Evolutionary conservation across 2,329 filamentous ascomycete genomes (phyloP).

Genomic region (Dactylellina haptotyla): DNA sequence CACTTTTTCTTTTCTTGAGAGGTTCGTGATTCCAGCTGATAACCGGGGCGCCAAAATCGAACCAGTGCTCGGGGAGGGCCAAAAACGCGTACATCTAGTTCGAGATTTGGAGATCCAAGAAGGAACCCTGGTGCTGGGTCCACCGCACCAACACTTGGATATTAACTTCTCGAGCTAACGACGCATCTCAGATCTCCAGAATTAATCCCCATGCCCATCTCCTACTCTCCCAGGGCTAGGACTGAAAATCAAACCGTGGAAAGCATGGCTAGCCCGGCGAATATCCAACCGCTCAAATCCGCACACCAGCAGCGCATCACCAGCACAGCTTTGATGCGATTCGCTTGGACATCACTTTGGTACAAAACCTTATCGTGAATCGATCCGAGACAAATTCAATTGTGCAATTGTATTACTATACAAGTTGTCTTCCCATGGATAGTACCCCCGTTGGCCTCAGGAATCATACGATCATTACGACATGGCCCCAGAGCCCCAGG

Average conservation of each 20-base stretch:
- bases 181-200: neutral
- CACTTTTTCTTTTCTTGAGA: neutral
- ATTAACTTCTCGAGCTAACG: neutral
- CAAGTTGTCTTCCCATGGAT: neutral
- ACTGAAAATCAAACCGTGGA: too few species aligned
- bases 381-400: too few species aligned
- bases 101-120: neutral
- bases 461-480: too few species aligned
- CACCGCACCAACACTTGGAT: neutral
- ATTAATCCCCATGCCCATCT: too few species aligned
- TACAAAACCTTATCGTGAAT: too few species aligned
- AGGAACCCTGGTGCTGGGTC: slow-evolving; percentile 24
- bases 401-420: neutral
- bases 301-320: too few species aligned
- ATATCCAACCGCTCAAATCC: too few species aligned
- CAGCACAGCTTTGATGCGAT: too few species aligned
- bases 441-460: too few species aligned
- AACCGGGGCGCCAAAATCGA: neutral
- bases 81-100: slow-evolving; percentile 3
- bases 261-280: neutral
- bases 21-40: neutral
- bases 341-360: too few species aligned
- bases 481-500: too few species aligned
- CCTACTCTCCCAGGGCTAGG: too few species aligned
- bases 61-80: neutral